Evolutionary conservation across 2,329 filamentous ascomycete species (phyloP).

Genomic region (Dactylellina haptotyla): DNA sequence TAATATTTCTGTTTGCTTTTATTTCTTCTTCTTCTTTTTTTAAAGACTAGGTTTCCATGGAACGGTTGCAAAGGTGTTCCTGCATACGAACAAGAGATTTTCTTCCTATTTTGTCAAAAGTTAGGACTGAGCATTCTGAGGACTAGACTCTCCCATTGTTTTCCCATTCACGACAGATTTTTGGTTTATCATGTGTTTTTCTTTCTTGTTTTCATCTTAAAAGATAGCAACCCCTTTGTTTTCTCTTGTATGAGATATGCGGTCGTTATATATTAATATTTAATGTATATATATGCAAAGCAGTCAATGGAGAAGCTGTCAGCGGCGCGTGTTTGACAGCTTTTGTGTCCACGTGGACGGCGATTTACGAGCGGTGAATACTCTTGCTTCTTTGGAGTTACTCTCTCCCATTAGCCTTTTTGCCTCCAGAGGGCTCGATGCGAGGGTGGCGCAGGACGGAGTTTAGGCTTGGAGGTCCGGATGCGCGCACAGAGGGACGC

Average conservation of each 20-base stretch:
- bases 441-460: no score
- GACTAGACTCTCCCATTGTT: constrained; percentile 7
- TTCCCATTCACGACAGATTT: constrained; percentile 12
- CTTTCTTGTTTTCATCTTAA: neutral
- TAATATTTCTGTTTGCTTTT: neutral
- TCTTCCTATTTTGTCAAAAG: constrained; percentile 8
- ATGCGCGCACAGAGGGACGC: no score
- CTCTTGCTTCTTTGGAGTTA: neutral
- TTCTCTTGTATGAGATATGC: neutral
- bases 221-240: no score
- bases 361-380: neutral
- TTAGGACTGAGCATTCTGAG: constrained; percentile 35
- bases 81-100: neutral
- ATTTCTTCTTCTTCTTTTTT: neutral
- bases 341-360: constrained; percentile 14
- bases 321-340: constrained; percentile 10
- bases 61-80: constrained; percentile 9
- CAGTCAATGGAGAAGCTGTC: neutral
- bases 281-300: constrained; percentile 28
- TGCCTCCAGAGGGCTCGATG: no score
- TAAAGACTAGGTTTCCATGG: no score
- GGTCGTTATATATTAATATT: constrained; percentile 27
- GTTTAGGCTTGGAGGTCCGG: no score
- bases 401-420: constrained; percentile 10
- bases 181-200: neutral